phyloP scores from a whole-genome alignment of 306 rosid genomes.

The Dryas alaskensis region DNA sequence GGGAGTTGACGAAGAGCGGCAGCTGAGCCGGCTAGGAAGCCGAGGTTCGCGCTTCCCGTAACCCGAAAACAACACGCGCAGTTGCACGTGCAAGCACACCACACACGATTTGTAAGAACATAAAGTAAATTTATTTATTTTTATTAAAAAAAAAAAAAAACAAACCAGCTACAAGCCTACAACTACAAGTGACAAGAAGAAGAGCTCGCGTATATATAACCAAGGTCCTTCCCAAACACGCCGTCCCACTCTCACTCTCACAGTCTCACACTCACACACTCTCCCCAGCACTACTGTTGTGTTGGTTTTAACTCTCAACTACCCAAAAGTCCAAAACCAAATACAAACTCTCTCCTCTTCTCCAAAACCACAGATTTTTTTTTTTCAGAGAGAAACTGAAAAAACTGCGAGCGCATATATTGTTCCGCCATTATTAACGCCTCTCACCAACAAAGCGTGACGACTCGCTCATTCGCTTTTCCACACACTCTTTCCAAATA shows the following conservation, averaged over 20 bases:
- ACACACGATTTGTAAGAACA: conserved; percentile 15
- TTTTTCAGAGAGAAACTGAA: background rate
- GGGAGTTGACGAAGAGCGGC: conserved; percentile 26
- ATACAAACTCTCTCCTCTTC: background rate
- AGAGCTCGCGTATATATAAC: conserved; percentile 17
- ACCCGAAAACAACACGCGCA: conserved; percentile 48
- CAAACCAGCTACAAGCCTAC: background rate
- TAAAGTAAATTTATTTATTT: background rate
- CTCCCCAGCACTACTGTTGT: background rate
- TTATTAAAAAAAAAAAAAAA: background rate
- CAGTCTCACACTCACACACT: background rate
- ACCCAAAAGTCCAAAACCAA: conserved; percentile 9
- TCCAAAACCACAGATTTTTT: background rate
- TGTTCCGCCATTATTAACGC: conserved; percentile 42
- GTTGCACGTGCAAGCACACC: conserved; percentile 59
- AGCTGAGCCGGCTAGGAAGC: conserved; percentile 61
- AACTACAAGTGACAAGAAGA: background rate
- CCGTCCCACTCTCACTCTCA: background rate
- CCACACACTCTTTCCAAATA: background rate
- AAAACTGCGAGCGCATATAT: background rate
- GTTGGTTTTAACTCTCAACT: background rate
- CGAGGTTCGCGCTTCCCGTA: conserved; percentile 52
- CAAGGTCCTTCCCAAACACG: conserved; percentile 2
- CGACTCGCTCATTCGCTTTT: background rate
- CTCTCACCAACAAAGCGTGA: conserved; percentile 53